Evolutionary conservation across 257 asterid species (phyloP).

Genomic region (Paraleonurus japonicus): DNA sequence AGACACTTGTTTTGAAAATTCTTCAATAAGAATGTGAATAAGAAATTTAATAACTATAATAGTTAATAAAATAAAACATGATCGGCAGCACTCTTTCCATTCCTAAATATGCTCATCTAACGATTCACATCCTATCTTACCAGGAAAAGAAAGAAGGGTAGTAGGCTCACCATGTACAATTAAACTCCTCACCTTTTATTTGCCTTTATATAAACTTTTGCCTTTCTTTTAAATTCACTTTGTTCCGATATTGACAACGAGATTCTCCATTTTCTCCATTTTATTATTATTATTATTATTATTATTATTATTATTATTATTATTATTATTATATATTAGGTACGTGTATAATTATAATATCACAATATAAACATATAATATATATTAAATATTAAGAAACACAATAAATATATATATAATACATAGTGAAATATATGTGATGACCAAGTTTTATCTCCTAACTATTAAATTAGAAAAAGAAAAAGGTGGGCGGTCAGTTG

Average conservation of each 20-base stretch:
- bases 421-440: not conserved
- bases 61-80: too few relatives aligned
- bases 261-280: not conserved
- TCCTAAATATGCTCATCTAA: not conserved
- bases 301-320: too few relatives aligned
- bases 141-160: not conserved
- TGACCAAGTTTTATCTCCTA: not conserved
- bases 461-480: too few relatives aligned
- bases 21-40: too few relatives aligned
- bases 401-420: not conserved
- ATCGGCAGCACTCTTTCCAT: too few relatives aligned
- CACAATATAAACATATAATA: not conserved
- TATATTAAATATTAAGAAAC: too few relatives aligned
- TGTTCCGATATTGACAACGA: slow-evolving; percentile 8
- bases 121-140: slow-evolving; percentile 12
- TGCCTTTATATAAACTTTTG: slow-evolving; percentile 21
- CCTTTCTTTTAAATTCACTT: slow-evolving; percentile 7
- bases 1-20: too few relatives aligned
- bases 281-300: too few relatives aligned
- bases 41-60: too few relatives aligned
- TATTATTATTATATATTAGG: too few relatives aligned
- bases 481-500: not conserved
- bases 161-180: not conserved
- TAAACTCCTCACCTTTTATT: slow-evolving; percentile 18
- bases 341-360: too few relatives aligned